Percentiles rank a stretch among this genome's conserved stretches.
phyloP scores from a whole-genome alignment of 305 asterid species.

The Euphrasia arctica region DNA sequence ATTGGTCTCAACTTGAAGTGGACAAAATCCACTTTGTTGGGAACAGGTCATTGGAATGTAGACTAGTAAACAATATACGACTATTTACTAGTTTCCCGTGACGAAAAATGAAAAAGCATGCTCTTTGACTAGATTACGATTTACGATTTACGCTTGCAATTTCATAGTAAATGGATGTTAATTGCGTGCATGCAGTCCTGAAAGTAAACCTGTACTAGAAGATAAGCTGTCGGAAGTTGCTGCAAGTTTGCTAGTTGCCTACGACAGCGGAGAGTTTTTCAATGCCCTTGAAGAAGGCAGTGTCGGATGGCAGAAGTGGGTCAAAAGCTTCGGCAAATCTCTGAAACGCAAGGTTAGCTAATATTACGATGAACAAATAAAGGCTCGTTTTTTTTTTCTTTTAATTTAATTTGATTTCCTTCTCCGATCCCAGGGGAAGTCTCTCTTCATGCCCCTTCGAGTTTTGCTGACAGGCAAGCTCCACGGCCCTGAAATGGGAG shows the following conservation, averaged over 20 bases:
- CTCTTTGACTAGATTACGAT: not conserved
- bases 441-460: constrained; percentile 94
- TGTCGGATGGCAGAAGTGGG: constrained; percentile 91
- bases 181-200: constrained; percentile 52
- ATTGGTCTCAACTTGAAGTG: constrained; percentile 14
- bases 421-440: constrained; percentile 61
- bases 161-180: constrained; percentile 1
- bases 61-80: not conserved
- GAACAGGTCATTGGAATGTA: not conserved
- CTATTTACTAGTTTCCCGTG: not conserved
- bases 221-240: constrained; percentile 81
- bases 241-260: constrained; percentile 62
- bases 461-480: constrained; percentile 85
- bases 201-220: constrained; percentile 62
- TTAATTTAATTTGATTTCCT: not conserved
- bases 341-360: constrained; percentile 82
- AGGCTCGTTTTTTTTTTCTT: not conserved
- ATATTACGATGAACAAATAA: not conserved
- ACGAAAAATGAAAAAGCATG: constrained; percentile 11
- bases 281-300: constrained; percentile 84
- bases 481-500: constrained; percentile 94
- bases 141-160: too few relatives aligned
- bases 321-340: constrained; percentile 76
- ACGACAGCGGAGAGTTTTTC: constrained; percentile 70
- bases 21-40: constrained; percentile 5